Evolutionary conservation across 1,284 basidiomycete genomes (phyloP).

Genomic region (Fistulinella cinereoalba): DNA sequence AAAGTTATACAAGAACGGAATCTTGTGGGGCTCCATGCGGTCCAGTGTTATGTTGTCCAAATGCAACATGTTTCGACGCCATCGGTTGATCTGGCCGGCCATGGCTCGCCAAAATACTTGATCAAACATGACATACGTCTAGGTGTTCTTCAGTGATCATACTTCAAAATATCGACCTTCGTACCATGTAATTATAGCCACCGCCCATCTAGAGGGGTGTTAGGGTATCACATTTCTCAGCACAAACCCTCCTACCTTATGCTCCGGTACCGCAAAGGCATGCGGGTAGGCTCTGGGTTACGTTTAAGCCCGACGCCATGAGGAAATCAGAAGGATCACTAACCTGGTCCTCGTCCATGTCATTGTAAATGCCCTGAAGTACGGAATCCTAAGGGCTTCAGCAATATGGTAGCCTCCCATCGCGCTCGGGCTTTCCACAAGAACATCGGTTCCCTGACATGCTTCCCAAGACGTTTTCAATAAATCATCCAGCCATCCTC

Average conservation of each 20-base stretch:
- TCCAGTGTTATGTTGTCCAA: conserved; percentile 84
- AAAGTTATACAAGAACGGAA: conserved; percentile 98
- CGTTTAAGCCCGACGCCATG: conserved; percentile 3
- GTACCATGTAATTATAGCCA: conserved; percentile 95
- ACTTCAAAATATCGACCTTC: conserved; percentile 11
- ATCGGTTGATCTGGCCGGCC: conserved; percentile 91
- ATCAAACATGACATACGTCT: conserved; percentile 93
- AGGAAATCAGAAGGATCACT: not conserved
- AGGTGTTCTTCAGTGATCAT: conserved; percentile 4
- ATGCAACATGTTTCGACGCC: conserved; percentile 79
- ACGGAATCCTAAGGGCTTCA: conserved; percentile 90
- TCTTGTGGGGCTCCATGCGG: conserved; percentile 93
- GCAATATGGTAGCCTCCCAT: conserved; percentile 99
- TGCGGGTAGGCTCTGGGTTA: conserved; percentile 84
- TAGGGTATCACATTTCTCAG: conserved; percentile 13
- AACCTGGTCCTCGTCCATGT: conserved; percentile 77
- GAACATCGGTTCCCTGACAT: conserved; percentile 90
- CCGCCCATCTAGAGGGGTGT: conserved; percentile 75
- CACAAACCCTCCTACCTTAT: conserved; percentile 50
- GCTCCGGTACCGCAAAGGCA: conserved; percentile 95
- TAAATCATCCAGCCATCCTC: conserved; percentile 95
- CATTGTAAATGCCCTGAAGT: conserved; percentile 91
- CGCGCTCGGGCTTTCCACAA: conserved; percentile 93
- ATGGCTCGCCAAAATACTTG: conserved; percentile 97
- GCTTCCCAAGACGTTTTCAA: conserved; percentile 93